A percentile compares a stretch with the other conserved stretches of the same genome.
phyloP scores from a whole-genome alignment of 164 flowering plant species.

The Platanus orientalis region DNA sequence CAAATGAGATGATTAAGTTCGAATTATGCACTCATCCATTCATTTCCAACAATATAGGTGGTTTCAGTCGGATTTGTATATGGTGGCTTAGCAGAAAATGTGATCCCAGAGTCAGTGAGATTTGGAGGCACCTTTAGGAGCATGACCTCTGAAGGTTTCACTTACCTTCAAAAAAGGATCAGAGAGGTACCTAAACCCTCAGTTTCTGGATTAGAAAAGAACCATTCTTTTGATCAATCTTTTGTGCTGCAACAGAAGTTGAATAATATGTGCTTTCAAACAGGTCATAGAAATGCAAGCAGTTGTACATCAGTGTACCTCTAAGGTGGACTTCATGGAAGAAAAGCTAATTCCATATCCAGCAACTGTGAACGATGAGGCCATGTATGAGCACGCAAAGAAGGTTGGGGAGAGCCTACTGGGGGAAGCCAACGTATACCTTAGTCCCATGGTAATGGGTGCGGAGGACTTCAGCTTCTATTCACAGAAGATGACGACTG shows the following conservation, averaged over 20 bases:
- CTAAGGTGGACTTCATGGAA: constrained; percentile 61
- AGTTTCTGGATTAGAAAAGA: neutral
- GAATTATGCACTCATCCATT: too few relatives aligned
- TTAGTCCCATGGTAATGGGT: constrained; percentile 41
- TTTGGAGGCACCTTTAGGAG: constrained; percentile 78
- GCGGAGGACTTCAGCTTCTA: constrained; percentile 79
- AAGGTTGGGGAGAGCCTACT: constrained; percentile 42
- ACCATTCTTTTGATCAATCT: neutral
- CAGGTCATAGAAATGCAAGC: constrained; percentile 68
- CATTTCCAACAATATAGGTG: constrained; percentile 34
- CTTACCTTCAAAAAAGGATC: constrained; percentile 42
- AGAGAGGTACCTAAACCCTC: constrained; percentile 48
- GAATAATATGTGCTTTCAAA: neutral
- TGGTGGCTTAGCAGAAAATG: constrained; percentile 51
- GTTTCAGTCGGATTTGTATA: constrained; percentile 50
- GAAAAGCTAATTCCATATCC: constrained; percentile 43
- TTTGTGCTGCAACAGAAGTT: neutral
- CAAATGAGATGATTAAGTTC: too few relatives aligned
- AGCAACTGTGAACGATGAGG: constrained; percentile 46
- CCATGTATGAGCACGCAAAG: constrained; percentile 53
- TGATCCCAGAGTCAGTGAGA: constrained; percentile 49
- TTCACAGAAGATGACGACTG: constrained; percentile 39
- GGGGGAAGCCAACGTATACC: constrained; percentile 44
- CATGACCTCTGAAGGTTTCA: constrained; percentile 44
- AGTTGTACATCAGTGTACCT: constrained; percentile 48